Percentiles rank a stretch among this genome's conserved stretches.
Conservation (phyloP, 1,284 basidiomycete species). For the Abortiporus biennis region DNA sequence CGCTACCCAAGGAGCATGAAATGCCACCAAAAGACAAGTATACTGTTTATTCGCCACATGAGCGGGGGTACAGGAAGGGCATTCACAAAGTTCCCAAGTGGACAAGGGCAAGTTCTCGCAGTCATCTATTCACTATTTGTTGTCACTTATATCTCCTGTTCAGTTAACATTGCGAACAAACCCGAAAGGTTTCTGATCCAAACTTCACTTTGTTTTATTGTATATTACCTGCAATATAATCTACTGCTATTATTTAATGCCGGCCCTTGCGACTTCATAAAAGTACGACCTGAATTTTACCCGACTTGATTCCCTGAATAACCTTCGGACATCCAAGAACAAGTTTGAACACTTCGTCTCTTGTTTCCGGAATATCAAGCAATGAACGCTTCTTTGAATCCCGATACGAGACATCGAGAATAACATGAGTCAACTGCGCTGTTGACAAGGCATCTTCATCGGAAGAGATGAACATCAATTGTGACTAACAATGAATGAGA, state of each 20-base stretch:
- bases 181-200: slow-evolving; percentile 81
- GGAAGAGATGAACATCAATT: slow-evolving; percentile 26
- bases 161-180: slow-evolving; percentile 82
- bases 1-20: slow-evolving; percentile 83
- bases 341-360: slow-evolving; percentile 74
- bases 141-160: slow-evolving; percentile 10
- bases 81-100: slow-evolving; percentile 97
- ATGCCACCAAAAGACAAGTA: slow-evolving; percentile 93
- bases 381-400: slow-evolving; percentile 73
- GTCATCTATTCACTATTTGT: background rate
- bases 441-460: slow-evolving; percentile 58
- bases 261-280: no score
- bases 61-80: slow-evolving; percentile 81
- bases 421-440: slow-evolving; percentile 73
- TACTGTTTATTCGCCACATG: slow-evolving; percentile 78
- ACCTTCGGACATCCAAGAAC: slow-evolving; percentile 60
- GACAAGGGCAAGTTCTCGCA: slow-evolving; percentile 63
- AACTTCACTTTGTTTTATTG: slow-evolving; percentile 14
- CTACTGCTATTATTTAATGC: no score
- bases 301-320: slow-evolving; percentile 55
- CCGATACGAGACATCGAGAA: slow-evolving; percentile 64
- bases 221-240: slow-evolving; percentile 4
- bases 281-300: slow-evolving; percentile 71
- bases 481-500: background rate
- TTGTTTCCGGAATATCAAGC: slow-evolving; percentile 76